phyloP scores from a whole-genome alignment of 2,329 filamentous ascomycete genomes.

The Pseudogymnoascus sp. region DNA sequence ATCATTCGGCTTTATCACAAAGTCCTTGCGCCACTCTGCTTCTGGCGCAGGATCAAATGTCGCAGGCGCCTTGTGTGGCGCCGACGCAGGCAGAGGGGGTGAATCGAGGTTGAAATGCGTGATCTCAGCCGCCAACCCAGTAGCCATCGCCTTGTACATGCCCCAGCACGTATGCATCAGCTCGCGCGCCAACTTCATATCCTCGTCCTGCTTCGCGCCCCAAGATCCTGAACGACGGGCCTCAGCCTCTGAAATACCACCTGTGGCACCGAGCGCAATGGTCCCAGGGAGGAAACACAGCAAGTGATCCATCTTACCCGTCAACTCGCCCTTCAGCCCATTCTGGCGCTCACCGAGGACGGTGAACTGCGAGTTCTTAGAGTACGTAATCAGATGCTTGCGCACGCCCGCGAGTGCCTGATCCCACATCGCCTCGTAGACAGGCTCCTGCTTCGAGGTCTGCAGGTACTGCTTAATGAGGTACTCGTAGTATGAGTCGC shows the following conservation, averaged over 20 bases:
- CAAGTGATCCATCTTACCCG: slow-evolving; percentile 94
- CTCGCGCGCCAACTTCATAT: slow-evolving; percentile 80
- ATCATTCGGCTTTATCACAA: slow-evolving; percentile 71
- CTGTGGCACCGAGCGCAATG: slow-evolving; percentile 80
- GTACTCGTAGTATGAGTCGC: slow-evolving; percentile 98
- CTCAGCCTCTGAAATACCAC: slow-evolving; percentile 64
- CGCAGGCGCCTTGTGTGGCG: slow-evolving; percentile 40
- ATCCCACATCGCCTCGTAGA: slow-evolving; percentile 91
- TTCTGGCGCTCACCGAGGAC: slow-evolving; percentile 77
- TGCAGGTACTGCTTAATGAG: slow-evolving; percentile 97
- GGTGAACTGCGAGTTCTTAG: slow-evolving; percentile 70
- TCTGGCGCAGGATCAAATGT: slow-evolving; percentile 43
- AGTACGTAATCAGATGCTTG: slow-evolving; percentile 88
- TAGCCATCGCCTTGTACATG: slow-evolving; percentile 86
- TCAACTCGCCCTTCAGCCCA: slow-evolving; percentile 57
- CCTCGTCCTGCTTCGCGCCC: slow-evolving; percentile 71
- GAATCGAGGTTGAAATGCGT: slow-evolving; percentile 74
- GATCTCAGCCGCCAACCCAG: slow-evolving; percentile 90
- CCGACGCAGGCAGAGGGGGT: slow-evolving; percentile 55
- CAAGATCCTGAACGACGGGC: slow-evolving; percentile 66
- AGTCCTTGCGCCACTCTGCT: slow-evolving; percentile 68
- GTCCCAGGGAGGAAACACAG: slow-evolving; percentile 97
- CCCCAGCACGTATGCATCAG: slow-evolving; percentile 97
- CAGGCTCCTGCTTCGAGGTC: slow-evolving; percentile 72
- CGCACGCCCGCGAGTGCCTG: slow-evolving; percentile 77